Evolutionary conservation across 768 basidiomycete species (phyloP).

Genomic region (Dacryopinax spathularia): DNA sequence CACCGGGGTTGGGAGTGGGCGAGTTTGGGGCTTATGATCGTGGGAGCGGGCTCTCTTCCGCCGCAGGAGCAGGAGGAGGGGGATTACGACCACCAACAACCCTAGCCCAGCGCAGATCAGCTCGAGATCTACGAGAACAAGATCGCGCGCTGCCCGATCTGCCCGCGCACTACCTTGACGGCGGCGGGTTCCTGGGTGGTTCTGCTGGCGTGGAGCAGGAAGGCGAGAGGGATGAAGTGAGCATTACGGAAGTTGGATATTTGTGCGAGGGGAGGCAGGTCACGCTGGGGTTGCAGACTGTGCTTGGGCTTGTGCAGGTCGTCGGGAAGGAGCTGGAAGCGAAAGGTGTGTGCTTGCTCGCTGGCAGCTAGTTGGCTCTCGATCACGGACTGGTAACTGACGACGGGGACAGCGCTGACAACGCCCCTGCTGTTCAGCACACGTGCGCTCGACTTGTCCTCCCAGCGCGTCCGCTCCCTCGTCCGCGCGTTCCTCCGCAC

Average conservation of each 20-base stretch:
- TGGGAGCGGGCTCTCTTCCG: not conserved
- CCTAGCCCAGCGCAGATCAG: not conserved
- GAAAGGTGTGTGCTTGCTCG: conserved; percentile 30
- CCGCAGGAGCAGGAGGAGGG: not conserved
- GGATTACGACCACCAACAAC: not conserved
- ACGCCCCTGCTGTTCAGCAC: conserved; percentile 87
- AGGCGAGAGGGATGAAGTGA: not conserved
- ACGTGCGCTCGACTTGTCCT: conserved; percentile 70
- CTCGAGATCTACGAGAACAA: not conserved
- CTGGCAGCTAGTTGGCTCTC: not conserved
- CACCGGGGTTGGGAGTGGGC: not conserved
- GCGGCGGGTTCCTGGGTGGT: not conserved
- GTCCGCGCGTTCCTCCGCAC: conserved; percentile 59
- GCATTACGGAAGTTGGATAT: conserved; percentile 45
- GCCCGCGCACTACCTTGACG: not conserved
- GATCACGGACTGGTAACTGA: not conserved
- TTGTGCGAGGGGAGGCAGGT: conserved; percentile 60
- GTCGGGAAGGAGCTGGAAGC: conserved; percentile 54
- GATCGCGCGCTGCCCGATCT: not conserved
- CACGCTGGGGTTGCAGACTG: conserved; percentile 59
- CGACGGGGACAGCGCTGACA: conserved; percentile 40
- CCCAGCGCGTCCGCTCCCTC: conserved; percentile 57
- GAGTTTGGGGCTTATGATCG: not conserved
- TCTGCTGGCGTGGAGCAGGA: too few species aligned
- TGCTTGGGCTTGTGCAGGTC: conserved; percentile 55